Evolutionary conservation across 2,329 filamentous ascomycete genomes (phyloP).

Genomic region (Trichoderma sp.): DNA sequence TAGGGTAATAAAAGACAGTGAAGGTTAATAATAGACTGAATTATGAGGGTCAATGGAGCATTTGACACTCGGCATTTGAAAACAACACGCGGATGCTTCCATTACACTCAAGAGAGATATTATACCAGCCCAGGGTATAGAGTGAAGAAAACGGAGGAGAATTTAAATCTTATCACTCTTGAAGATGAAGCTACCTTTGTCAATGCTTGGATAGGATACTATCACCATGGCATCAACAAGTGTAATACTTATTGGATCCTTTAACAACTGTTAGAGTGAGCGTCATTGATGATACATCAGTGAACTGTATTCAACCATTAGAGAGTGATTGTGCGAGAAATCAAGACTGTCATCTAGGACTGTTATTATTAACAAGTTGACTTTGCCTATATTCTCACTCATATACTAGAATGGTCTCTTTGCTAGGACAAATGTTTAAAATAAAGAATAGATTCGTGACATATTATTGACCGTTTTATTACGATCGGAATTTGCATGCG

Average conservation of each 20-base stretch:
- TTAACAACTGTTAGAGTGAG: neutral
- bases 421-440: neutral
- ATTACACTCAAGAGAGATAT: neutral
- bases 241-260: neutral
- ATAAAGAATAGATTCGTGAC: neutral
- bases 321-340: neutral
- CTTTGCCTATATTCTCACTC: neutral
- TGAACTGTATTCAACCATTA: neutral
- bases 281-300: neutral
- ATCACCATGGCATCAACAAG: neutral
- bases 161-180: neutral
- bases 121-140: neutral
- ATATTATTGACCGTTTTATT: neutral
- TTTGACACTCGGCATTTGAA: neutral
- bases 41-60: neutral
- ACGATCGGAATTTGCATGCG: neutral
- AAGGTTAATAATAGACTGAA: neutral
- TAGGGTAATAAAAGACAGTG: neutral
- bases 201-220: neutral
- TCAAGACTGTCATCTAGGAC: neutral
- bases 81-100: neutral
- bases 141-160: neutral
- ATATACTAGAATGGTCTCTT: neutral
- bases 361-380: neutral
- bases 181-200: neutral